Evolutionary conservation across 2,329 filamentous ascomycete genomes (phyloP), one percentile per base, ranked within the genome.

Genomic region (Mycosphaerella sp.): DNA sequence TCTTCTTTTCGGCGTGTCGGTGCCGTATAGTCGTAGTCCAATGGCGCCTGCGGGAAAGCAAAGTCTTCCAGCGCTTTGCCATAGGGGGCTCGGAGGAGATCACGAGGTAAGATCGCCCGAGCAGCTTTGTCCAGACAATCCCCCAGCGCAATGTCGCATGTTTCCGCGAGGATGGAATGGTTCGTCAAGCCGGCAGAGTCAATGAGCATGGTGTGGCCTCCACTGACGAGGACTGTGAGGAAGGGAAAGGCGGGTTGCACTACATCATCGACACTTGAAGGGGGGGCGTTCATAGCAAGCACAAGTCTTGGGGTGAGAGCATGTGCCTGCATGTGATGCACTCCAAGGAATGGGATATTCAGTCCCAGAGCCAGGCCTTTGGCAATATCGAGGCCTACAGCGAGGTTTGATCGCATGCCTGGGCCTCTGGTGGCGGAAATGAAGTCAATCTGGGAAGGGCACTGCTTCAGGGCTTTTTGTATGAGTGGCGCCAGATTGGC

Each of bases 291-390:
- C 62, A 56, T 56, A n/a, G 61, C 59, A 21, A 39, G 44, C 8
- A 64, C 84, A 41, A 98, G 79, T 8, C 89, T 80, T 12, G 92
- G 87, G 14, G 93, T 97, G 58, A 98, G 74, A 14, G 93, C 86
- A 71, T 98, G 93, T 9, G 91, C 93, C 69, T 96, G 91, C 93
- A 98, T 97, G 71, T 98, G 93, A 70, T 98, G 87, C 1, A 96
- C 87, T 0, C 84, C 93, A 1, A 97, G 70, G 32, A 97, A 74
- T 2, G 92, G 91, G 38, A 90, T 79, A 59, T 83, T 79, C 88
- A 88, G 95, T 38, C 89, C 90, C 17, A 87, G 77, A 0, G 91
- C 83, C 17, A 97, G 78, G 0, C 90, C 93, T 71, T 97, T 97
- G 14, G 89, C 93, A 21, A 84, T 85, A 66, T 89, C 84, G 9